A percentile compares a stretch with the other conserved stretches of the same genome.
These are phyloP conservation scores for Serendipita sp. DNA, from an alignment of 768 basidiomycete species.

Conservation along the genomic window DNA sequence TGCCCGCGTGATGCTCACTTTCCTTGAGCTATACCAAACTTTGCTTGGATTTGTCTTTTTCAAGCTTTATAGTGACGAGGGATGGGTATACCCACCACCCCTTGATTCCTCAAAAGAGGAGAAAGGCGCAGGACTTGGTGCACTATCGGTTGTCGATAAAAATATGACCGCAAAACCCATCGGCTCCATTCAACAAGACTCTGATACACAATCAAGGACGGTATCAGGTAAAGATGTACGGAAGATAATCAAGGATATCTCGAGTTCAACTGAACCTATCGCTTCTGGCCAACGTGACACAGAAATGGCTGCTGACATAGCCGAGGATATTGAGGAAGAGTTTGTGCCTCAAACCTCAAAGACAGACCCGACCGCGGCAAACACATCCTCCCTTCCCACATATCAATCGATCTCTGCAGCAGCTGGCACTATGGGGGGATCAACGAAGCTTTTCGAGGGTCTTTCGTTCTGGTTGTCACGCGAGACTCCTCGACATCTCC, in stretches of 20 bases:
- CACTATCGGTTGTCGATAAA: slow-evolving; percentile 55
- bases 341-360: slow-evolving; percentile 47
- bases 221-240: slow-evolving; percentile 41
- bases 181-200: slow-evolving; percentile 15
- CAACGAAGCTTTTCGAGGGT: slow-evolving; percentile 58
- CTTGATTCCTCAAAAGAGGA: slow-evolving; percentile 73
- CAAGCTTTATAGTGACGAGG: slow-evolving; percentile 92
- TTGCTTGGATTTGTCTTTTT: slow-evolving; percentile 89
- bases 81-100: slow-evolving; percentile 89
- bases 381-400: slow-evolving; percentile 39
- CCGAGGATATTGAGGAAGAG: slow-evolving; percentile 40
- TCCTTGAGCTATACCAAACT: slow-evolving; percentile 95
- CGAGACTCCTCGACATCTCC: slow-evolving; percentile 77
- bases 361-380: slow-evolving; percentile 26
- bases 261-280: slow-evolving; percentile 7
- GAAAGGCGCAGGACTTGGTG: slow-evolving; percentile 71
- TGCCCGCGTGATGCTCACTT: slow-evolving; percentile 93
- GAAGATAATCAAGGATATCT: slow-evolving; percentile 32
- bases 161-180: slow-evolving; percentile 13
- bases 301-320: slow-evolving; percentile 14
- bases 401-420: slow-evolving; percentile 36
- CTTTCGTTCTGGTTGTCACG: slow-evolving; percentile 89
- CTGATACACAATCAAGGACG: slow-evolving; percentile 21
- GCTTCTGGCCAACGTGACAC: slow-evolving; percentile 13
- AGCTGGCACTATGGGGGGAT: slow-evolving; percentile 23